Conservation (phyloP, 371 early-diverging fungal genomes). For the Saksenaea oblongispora region DNA sequence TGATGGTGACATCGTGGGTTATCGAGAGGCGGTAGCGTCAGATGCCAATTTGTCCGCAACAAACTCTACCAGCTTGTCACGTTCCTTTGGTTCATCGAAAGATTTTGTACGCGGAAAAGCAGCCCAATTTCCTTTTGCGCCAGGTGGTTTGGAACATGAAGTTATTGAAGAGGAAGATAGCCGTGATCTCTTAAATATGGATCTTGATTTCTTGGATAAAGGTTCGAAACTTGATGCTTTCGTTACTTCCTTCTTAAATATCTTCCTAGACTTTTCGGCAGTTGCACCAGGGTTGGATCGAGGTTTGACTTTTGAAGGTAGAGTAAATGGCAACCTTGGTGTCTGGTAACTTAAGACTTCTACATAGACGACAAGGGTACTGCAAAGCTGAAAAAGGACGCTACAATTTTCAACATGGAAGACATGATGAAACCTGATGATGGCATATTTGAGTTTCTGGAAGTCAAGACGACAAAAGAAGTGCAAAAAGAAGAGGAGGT, state of each 20-base stretch:
- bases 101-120: slow-evolving; percentile 79
- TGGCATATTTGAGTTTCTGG: slow-evolving; percentile 40
- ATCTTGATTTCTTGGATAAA: slow-evolving; percentile 29
- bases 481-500: slow-evolving; percentile 23
- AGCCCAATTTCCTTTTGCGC: slow-evolving; percentile 78
- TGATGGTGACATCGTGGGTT: slow-evolving; percentile 55
- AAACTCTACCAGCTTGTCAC: slow-evolving; percentile 76
- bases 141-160: slow-evolving; percentile 65
- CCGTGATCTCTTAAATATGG: slow-evolving; percentile 24
- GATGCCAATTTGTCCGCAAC: slow-evolving; percentile 56
- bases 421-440: slow-evolving; percentile 54
- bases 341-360: neutral
- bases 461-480: slow-evolving; percentile 27
- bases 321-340: neutral
- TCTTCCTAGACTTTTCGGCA: slow-evolving; percentile 18
- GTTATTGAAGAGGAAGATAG: slow-evolving; percentile 34
- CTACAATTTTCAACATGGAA: slow-evolving; percentile 54
- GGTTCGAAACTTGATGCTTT: slow-evolving; percentile 14
- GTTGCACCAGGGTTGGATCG: slow-evolving; percentile 71
- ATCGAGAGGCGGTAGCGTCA: slow-evolving; percentile 39
- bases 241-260: neutral
- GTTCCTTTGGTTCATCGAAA: slow-evolving; percentile 61
- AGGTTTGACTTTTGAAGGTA: slow-evolving; percentile 55
- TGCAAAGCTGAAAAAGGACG: slow-evolving; percentile 11
- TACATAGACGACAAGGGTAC: slow-evolving; percentile 9